phyloP scores from a whole-genome alignment of 345 rosid genomes.

The Salix viminalis region DNA sequence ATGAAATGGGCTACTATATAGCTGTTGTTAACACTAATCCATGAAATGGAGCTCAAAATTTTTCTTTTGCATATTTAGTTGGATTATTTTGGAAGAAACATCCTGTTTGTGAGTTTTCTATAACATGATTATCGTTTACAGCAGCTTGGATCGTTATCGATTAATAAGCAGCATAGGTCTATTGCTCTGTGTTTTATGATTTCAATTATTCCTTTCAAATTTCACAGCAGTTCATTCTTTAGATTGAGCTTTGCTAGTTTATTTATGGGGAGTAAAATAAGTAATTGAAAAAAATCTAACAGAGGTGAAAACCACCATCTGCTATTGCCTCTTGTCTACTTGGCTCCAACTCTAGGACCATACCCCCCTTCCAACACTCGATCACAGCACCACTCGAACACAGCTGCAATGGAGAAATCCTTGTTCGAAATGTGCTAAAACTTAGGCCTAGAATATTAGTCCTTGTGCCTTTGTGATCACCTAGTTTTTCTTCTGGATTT shows the following conservation, averaged over 20 bases:
- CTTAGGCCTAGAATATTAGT: not conserved
- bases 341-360: not conserved
- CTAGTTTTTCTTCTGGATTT: not conserved
- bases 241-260: not conserved
- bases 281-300: not conserved
- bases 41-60: not conserved
- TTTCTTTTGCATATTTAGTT: not conserved
- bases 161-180: not conserved
- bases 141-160: not conserved
- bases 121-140: not conserved
- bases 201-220: not conserved
- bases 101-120: not conserved
- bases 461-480: not conserved
- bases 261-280: not conserved
- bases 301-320: not conserved
- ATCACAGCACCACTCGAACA: not conserved
- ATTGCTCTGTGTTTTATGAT: not conserved
- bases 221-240: not conserved
- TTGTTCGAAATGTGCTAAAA: not conserved
- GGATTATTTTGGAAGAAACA: not conserved
- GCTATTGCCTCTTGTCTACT: not conserved
- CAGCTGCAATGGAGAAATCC: not conserved
- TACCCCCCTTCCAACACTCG: not conserved
- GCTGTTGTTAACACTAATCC: not conserved
- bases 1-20: not conserved